Evolutionary conservation across 208 protist genomes (phyloP), one percentile per base, ranked within the genome.

Genomic region (Polymyxa betae): DNA sequence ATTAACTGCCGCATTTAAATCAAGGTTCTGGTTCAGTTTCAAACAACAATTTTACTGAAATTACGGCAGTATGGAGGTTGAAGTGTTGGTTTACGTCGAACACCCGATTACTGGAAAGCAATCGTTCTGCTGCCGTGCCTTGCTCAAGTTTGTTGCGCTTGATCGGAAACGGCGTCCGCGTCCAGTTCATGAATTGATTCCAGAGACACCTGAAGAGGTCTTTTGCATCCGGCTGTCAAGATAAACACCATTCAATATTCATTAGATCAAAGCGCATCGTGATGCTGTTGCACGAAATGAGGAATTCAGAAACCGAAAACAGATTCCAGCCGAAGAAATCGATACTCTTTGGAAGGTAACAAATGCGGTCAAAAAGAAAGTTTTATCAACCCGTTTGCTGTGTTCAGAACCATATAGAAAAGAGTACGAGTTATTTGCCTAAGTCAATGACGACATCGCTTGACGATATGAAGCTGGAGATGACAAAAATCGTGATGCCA

Each of bases 71-170:
- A 82, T 82, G 72, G 72, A 82, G 35, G 40, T 82, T 5, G 72
- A 82, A 43, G 72, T 82, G 5, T 12, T 82, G 12, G 72, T 82
- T n/a, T 82, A 82, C 72, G 72, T 82, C 72, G 72, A 82, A n/a
- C 16, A 82, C n/a, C 72, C 72, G 5, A 5, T 82, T 38, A 82
- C 72, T 35, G 72, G 72, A 5, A 35, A 82, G 72, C 5, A n/a
- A 12, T 20, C n/a, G 5, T 82, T 82, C 72, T 82, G 72, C n/a
- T 82, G 72, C 40, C 72, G 72, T 45, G 72, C 72, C 72, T 43
- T 82, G n/a, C 72, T 82, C 5, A 82, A 82, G 72, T 82, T 82
- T 82, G 72, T 82, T 5, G 5, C 16, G 5, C 40, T 82, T 12
- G 40, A n/a, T 40, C 16, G 35, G 16, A 82, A 82, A 20, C 72